Evolutionary conservation across 208 protist genomes (phyloP), one percentile per base, ranked within the genome.

Genomic region (Acanthamoeba sp.): DNA sequence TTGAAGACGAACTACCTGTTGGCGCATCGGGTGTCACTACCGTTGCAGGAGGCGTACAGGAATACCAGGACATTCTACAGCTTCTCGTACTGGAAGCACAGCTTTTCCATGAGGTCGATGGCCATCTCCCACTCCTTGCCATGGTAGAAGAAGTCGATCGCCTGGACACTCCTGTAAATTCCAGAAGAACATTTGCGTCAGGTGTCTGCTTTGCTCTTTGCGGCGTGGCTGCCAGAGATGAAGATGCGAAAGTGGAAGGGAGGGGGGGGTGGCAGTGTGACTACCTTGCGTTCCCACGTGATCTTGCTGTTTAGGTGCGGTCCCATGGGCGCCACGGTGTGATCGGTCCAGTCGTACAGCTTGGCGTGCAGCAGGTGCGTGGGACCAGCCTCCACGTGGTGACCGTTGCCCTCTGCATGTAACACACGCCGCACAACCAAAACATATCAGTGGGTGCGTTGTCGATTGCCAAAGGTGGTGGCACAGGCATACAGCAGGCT

Each of bases 111-210:
- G 45, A 95, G 42, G n/a, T 87, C 85, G 38, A 95, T 92, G 52
- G 93, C 93, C 36, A 78, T 91, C 40, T 97, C 96, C 96, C 96
- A 97, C 32, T 32, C 66, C 59, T 96, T 97, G 59, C 96, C 96
- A 36, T 95, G 93, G 71, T 97, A 94, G 42, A 96, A 95, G 45
- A 95, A 96, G 57, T 96, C 93, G 16, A 97, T 95, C 1, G 94
- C 88, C 64, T 95, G 27, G 36, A 24, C 50, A 69, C 40, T 96
- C 95, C 93, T 96, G 40, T 29, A 55, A 6, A 48, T 22, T 4
- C 32, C 40, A 62, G 3, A 62, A 22, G 62, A 90, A 59, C 36
- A 18, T 32, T 3, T 48, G 3, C 42, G 57, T 9, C 38, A 89
- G 45, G 52, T 90, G 27, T 40, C 27, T 40, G n/a, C 16, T 27